Evolutionary conservation across 352 stramenopile genomes (phyloP).

Genomic region (Globisporangium orthogonon): DNA sequence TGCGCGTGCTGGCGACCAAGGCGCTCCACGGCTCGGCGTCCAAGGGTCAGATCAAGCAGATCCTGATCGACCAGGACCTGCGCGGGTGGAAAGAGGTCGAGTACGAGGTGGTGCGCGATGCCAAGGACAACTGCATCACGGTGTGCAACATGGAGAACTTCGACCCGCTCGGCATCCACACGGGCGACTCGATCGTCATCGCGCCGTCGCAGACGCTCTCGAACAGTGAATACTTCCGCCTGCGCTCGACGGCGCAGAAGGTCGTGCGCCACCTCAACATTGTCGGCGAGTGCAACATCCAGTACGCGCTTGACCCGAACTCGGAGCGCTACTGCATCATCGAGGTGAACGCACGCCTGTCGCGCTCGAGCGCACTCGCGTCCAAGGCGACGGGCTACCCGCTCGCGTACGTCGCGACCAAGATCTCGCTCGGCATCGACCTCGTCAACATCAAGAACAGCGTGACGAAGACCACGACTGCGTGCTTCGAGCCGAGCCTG

Average conservation of each 20-base stretch:
- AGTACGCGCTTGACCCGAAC: conserved; percentile 95
- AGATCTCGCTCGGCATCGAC: conserved; percentile 94
- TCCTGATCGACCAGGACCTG: conserved; percentile 96
- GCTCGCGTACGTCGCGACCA: conserved; percentile 97
- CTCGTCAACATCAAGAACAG: conserved; percentile 95
- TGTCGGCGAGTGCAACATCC: conserved; percentile 98
- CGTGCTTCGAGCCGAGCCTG: conserved; percentile 97
- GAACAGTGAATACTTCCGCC: conserved; percentile 97
- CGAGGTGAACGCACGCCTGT: conserved; percentile 97
- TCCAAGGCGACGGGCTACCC: conserved; percentile 99
- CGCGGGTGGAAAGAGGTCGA: conserved; percentile 99
- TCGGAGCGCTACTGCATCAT: conserved; percentile 98
- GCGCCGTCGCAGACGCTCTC: conserved; percentile 96
- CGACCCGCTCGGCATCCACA: conserved; percentile 96
- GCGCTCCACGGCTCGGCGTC: conserved; percentile 90
- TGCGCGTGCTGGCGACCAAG: conserved; percentile 87
- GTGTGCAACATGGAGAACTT: conserved; percentile 99
- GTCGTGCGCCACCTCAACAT: conserved; percentile 96
- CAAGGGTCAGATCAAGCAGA: conserved; percentile 91
- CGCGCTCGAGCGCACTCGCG: conserved; percentile 95
- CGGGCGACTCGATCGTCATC: conserved; percentile 97
- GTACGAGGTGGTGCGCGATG: conserved; percentile 97
- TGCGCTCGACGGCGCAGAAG: conserved; percentile 94
- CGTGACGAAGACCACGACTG: conserved; percentile 94
- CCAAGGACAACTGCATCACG: conserved; percentile 96